A percentile compares a stretch with the other conserved stretches of the same genome.
Conservation (phyloP, 208 protist genomes). For the Wallacemonas sp. region DNA sequence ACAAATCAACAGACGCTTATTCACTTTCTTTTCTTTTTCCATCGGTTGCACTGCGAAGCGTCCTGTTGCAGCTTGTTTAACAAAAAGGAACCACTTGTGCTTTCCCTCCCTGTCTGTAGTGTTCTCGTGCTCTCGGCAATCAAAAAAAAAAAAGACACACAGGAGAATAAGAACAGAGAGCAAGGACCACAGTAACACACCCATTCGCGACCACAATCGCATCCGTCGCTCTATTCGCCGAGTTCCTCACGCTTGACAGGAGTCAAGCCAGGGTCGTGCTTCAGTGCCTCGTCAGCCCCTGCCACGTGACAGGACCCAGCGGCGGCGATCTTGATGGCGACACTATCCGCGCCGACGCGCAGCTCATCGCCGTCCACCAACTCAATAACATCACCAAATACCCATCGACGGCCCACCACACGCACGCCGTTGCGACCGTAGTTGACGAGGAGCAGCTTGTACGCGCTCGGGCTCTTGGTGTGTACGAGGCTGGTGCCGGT, state of each 20-base stretch:
- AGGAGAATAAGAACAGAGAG: too few species aligned
- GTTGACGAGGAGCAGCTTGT: conserved; percentile 65
- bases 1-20: too few species aligned
- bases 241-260: conserved; percentile 10
- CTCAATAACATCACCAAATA: conserved; percentile 47
- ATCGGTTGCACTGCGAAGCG: too few species aligned
- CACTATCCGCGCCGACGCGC: conserved; percentile 19
- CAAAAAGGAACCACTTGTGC: too few species aligned
- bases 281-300: conserved; percentile 14
- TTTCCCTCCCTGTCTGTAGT: too few species aligned
- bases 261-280: conserved; percentile 18
- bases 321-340: not conserved
- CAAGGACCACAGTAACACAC: not conserved
- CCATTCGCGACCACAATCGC: too few species aligned
- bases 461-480: conserved; percentile 33
- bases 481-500: conserved; percentile 16
- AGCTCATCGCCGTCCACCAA: conserved; percentile 40
- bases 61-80: too few species aligned
- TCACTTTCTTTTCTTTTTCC: too few species aligned
- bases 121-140: too few species aligned
- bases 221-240: not conserved
- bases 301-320: not conserved
- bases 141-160: too few species aligned
- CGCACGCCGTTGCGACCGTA: conserved; percentile 75
- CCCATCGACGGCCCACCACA: conserved; percentile 37